phyloP scores from a whole-genome alignment of 1,284 basidiomycete species.

The Fomitopsis betulina region DNA sequence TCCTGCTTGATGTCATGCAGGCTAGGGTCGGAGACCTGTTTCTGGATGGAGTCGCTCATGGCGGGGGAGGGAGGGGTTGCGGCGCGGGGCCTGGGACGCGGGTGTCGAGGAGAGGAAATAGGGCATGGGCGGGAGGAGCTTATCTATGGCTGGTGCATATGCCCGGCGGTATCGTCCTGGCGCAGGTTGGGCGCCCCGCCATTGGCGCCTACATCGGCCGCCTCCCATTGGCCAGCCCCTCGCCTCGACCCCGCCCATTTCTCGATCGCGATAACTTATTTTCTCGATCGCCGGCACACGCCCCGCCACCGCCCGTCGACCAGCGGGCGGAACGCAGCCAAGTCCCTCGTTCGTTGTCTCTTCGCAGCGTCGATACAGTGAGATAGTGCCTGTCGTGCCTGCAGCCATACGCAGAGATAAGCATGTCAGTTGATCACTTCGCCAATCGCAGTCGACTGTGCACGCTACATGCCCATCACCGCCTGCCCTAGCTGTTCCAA shows the following conservation, averaged over 20 bases:
- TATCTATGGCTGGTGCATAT: conserved; percentile 1
- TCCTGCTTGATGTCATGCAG: not conserved
- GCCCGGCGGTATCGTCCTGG: not conserved
- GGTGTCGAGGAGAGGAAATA: not conserved
- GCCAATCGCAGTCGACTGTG: not conserved
- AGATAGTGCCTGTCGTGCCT: not conserved
- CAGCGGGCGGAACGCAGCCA: not conserved
- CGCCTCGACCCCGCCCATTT: not conserved
- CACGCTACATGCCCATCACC: conserved; percentile 37
- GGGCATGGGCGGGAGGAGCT: not conserved
- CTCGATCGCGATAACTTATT: not conserved
- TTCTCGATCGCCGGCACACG: not conserved
- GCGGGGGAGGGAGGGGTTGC: not conserved
- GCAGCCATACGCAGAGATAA: not conserved
- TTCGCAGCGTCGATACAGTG: not conserved
- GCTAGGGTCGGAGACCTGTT: not conserved
- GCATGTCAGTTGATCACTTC: not conserved
- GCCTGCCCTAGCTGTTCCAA: conserved; percentile 49
- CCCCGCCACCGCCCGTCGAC: not conserved
- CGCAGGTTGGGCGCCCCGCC: not conserved
- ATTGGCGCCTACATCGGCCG: not conserved
- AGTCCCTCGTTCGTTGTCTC: not conserved
- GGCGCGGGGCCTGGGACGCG: not conserved
- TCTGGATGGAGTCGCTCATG: conserved; percentile 2
- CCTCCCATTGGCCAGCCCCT: not conserved